Percentiles rank a stretch among this genome's conserved stretches.
Evolutionary conservation across 495 filamentous ascomycete genomes (phyloP).

Genomic region (Immersiella caudata): DNA sequence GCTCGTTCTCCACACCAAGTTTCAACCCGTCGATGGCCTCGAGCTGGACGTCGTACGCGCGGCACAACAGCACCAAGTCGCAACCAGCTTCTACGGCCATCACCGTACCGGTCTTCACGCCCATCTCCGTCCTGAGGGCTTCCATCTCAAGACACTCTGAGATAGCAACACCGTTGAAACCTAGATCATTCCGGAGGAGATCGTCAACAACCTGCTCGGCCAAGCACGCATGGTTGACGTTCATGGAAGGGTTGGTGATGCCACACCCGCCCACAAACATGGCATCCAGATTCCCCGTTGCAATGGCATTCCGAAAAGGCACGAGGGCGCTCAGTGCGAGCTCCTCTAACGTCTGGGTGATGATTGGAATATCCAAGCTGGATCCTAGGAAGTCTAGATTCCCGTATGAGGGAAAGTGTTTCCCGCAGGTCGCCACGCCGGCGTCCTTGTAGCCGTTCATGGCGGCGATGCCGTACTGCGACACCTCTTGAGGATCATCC

Average conservation of each 20-base stretch:
- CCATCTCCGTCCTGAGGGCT: constrained; percentile 84
- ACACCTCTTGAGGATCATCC: constrained; percentile 89
- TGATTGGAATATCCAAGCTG: constrained; percentile 83
- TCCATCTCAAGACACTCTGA: constrained; percentile 97
- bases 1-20: constrained; percentile 80
- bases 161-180: constrained; percentile 87
- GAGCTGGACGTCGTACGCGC: constrained; percentile 81
- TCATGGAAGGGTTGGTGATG: constrained; percentile 82
- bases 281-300: constrained; percentile 74
- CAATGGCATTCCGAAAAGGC: constrained; percentile 84
- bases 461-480: constrained; percentile 80
- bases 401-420: constrained; percentile 91
- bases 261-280: constrained; percentile 94
- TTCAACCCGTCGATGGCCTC: constrained; percentile 86
- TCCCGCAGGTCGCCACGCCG: constrained; percentile 81
- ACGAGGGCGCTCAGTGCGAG: constrained; percentile 80
- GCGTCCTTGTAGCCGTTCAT: constrained; percentile 90
- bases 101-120: constrained; percentile 86
- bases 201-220: constrained; percentile 90
- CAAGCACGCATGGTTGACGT: constrained; percentile 89
- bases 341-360: constrained; percentile 87
- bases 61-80: constrained; percentile 81
- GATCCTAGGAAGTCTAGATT: constrained; percentile 91
- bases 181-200: constrained; percentile 75
- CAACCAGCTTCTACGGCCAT: constrained; percentile 95